Evolutionary conservation across 176 grass and related monocot species (phyloP).

Genomic region (Triticum dicoccoides): DNA sequence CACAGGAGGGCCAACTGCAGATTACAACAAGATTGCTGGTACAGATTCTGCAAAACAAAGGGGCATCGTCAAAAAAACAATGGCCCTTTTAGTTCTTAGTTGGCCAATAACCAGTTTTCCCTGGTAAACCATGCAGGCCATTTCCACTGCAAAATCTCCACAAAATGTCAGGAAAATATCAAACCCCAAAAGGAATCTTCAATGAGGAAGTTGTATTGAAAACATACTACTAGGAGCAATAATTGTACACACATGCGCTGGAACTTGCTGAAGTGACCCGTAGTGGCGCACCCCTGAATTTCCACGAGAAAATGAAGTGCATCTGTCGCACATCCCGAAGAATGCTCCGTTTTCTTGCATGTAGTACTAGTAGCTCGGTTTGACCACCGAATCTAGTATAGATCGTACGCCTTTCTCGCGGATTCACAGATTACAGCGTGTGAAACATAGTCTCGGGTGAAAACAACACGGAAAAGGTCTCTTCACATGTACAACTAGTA

Average conservation of each 20-base stretch:
- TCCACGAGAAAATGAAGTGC: neutral
- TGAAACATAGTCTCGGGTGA: neutral
- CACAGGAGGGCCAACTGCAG: neutral
- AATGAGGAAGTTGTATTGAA: neutral
- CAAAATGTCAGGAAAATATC: neutral
- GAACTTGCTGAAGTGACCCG: neutral
- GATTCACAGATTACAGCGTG: neutral
- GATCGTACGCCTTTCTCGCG: neutral
- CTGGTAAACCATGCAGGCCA: neutral
- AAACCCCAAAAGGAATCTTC: neutral
- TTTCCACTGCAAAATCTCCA: neutral
- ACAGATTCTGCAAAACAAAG: conserved; percentile 30
- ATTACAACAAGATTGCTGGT: conserved; percentile 34
- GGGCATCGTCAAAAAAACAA: conserved; percentile 17
- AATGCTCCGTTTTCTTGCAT: neutral
- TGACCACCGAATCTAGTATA: neutral
- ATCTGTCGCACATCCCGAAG: neutral
- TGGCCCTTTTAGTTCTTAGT: conserved; percentile 7
- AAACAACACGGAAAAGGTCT: neutral
- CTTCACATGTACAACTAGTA: neutral
- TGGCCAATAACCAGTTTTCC: neutral
- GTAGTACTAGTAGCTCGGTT: neutral
- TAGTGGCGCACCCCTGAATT: neutral
- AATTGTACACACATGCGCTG: neutral
- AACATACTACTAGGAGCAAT: neutral